Percentiles rank a stretch among this genome's conserved stretches.
Conservation (phyloP, 176 grass and related monocot species). For the Poa pratensis region DNA sequence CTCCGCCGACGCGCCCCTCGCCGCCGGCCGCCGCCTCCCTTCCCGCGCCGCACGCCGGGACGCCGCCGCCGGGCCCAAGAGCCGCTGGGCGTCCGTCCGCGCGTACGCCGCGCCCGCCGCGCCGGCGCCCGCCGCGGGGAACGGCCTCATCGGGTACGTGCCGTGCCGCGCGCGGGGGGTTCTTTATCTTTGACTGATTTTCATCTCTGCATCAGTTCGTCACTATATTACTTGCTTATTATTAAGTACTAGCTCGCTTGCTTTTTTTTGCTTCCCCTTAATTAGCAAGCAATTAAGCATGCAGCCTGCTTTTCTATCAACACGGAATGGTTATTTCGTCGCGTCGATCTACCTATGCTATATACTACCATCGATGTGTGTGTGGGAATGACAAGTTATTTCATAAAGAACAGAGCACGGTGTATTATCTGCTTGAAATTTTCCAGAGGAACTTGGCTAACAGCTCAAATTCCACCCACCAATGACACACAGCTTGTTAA, state of each 20-base stretch:
- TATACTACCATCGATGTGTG: too few species aligned
- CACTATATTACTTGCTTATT: background rate
- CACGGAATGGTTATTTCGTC: too few species aligned
- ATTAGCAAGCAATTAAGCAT: too few species aligned
- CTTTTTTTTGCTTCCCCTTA: too few species aligned
- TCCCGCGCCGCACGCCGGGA: background rate
- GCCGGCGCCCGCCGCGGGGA: slow-evolving; percentile 12
- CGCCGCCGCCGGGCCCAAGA: background rate
- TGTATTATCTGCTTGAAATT: too few species aligned
- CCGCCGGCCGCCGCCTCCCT: slow-evolving; percentile 1
- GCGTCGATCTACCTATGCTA: too few species aligned
- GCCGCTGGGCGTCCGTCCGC: slow-evolving; percentile 30
- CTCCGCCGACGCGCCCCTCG: slow-evolving; percentile 30
- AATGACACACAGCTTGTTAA: background rate
- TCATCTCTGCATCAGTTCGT: background rate
- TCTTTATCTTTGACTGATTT: background rate
- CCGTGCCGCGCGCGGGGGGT: background rate
- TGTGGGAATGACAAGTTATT: too few species aligned
- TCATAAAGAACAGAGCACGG: too few species aligned
- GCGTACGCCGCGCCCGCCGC: slow-evolving; percentile 18
- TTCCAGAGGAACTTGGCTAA: background rate
- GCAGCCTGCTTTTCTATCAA: too few species aligned
- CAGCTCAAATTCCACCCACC: background rate
- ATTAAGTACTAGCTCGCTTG: too few species aligned
- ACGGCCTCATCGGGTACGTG: slow-evolving; percentile 23